Evolutionary conservation across 371 early-diverging fungal species (phyloP).

Genomic region (Phascolomyces articulosus): DNA sequence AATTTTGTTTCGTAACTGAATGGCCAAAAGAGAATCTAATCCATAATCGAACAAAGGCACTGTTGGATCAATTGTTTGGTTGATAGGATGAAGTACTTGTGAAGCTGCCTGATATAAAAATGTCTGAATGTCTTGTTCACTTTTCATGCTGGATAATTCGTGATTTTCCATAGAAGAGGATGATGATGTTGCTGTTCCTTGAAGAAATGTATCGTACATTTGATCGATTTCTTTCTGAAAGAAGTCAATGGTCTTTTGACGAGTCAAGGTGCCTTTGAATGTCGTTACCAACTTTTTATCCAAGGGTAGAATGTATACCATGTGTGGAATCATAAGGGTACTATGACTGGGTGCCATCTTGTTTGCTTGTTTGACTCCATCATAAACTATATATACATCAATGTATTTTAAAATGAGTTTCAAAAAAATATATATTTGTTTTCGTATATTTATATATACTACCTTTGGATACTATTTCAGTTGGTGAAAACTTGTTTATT

Average conservation of each 20-base stretch:
- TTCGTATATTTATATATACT: too few relatives aligned
- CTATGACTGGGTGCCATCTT: slow-evolving; percentile 31
- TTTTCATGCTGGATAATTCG: not conserved
- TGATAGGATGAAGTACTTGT: not conserved
- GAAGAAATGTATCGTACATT: slow-evolving; percentile 30
- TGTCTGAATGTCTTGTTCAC: not conserved
- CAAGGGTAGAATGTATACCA: slow-evolving; percentile 39
- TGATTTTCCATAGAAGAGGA: too few relatives aligned
- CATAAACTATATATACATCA: slow-evolving; percentile 15
- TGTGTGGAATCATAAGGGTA: slow-evolving; percentile 26
- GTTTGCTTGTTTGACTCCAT: slow-evolving; percentile 34
- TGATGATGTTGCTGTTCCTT: too few relatives aligned
- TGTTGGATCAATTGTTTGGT: not conserved
- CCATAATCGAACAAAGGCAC: slow-evolving; percentile 19
- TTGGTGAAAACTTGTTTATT: not conserved
- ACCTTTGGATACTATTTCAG: slow-evolving; percentile 10
- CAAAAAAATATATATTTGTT: slow-evolving; percentile 18
- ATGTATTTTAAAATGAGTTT: not conserved
- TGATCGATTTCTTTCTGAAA: slow-evolving; percentile 25
- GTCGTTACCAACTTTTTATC: slow-evolving; percentile 20
- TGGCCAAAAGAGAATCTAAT: slow-evolving; percentile 15
- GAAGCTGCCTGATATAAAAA: not conserved
- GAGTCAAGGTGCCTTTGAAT: slow-evolving; percentile 30
- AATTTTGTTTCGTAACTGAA: slow-evolving; percentile 21
- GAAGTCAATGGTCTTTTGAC: slow-evolving; percentile 17